Conservation (phyloP, 495 filamentous ascomycete genomes). For the Entonaema liquescens region DNA sequence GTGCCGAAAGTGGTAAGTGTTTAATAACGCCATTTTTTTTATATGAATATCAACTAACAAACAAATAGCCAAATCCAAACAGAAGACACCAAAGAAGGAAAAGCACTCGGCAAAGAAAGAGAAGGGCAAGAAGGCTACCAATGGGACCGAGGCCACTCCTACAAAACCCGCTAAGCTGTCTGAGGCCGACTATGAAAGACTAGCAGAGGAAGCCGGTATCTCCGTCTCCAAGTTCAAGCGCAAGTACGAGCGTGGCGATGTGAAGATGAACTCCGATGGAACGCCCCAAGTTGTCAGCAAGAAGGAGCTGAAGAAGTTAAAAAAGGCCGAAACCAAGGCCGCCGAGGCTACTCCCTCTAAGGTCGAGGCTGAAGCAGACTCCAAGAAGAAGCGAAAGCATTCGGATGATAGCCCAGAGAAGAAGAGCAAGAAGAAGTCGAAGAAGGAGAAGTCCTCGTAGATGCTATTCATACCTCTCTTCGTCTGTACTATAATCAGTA, state of each 20-base stretch:
- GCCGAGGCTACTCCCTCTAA: slow-evolving; percentile 21
- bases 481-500: slow-evolving; percentile 44
- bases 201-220: slow-evolving; percentile 69
- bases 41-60: slow-evolving; percentile 50
- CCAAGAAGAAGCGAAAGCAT: slow-evolving; percentile 49
- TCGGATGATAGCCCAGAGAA: slow-evolving; percentile 49
- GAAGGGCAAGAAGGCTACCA: slow-evolving; percentile 49
- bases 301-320: slow-evolving; percentile 79
- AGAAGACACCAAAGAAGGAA: slow-evolving; percentile 54
- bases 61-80: slow-evolving; percentile 54
- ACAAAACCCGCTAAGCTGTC: slow-evolving; percentile 46
- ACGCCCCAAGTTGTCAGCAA: slow-evolving; percentile 71
- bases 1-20: slow-evolving; percentile 42
- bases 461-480: slow-evolving; percentile 36
- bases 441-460: slow-evolving; percentile 51
- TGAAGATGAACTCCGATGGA: slow-evolving; percentile 65
- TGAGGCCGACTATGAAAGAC: slow-evolving; percentile 60
- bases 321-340: slow-evolving; percentile 69
- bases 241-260: slow-evolving; percentile 74
- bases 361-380: slow-evolving; percentile 28
- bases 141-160: slow-evolving; percentile 24
- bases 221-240: slow-evolving; percentile 75
- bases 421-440: slow-evolving; percentile 57
- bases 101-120: slow-evolving; percentile 57
- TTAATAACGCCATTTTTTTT: not conserved